A percentile compares a stretch with the other conserved stretches of the same genome.
Conservation (phyloP, 1,284 basidiomycete species). For the Ganoderma resinaceum region DNA sequence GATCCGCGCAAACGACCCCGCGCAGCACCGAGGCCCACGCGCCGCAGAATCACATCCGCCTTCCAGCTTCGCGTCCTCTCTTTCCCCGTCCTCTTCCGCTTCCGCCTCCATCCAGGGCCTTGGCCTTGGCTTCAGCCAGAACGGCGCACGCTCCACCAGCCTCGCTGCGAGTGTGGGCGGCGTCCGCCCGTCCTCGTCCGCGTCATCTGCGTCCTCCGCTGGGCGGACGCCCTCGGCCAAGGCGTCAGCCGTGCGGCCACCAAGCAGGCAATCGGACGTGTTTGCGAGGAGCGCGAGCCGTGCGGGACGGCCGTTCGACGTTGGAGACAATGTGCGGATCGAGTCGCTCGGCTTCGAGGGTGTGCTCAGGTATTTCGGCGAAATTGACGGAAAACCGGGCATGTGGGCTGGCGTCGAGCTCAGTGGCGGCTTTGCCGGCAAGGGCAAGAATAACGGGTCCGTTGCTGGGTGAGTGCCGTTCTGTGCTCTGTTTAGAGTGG, state of each 20-base stretch:
- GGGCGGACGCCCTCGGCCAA: constrained; percentile 62
- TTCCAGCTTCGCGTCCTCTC: constrained; percentile 47
- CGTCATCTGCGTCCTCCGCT: constrained; percentile 50
- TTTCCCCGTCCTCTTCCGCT: constrained; percentile 51
- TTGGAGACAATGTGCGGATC: constrained; percentile 85
- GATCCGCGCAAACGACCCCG: constrained; percentile 79
- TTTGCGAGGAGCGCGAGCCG: constrained; percentile 54
- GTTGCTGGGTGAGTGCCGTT: constrained; percentile 79
- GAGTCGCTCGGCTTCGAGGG: constrained; percentile 90
- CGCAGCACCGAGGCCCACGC: constrained; percentile 60
- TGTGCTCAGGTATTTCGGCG: constrained; percentile 77
- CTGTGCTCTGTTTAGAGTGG: not conserved
- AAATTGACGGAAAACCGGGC: constrained; percentile 86
- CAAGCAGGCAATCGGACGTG: constrained; percentile 69
- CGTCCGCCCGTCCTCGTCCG: constrained; percentile 44
- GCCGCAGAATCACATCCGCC: constrained; percentile 41
- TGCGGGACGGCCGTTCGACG: constrained; percentile 57
- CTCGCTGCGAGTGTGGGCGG: constrained; percentile 37
- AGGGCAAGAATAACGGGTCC: constrained; percentile 95
- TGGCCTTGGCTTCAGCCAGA: constrained; percentile 28
- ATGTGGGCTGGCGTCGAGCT: constrained; percentile 93
- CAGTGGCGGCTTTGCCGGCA: constrained; percentile 84
- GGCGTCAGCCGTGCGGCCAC: constrained; percentile 55
- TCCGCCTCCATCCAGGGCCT: constrained; percentile 2
- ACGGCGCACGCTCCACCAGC: constrained; percentile 50